phyloP scores from a whole-genome alignment of 1,284 basidiomycete species.

The Somion occarium region DNA sequence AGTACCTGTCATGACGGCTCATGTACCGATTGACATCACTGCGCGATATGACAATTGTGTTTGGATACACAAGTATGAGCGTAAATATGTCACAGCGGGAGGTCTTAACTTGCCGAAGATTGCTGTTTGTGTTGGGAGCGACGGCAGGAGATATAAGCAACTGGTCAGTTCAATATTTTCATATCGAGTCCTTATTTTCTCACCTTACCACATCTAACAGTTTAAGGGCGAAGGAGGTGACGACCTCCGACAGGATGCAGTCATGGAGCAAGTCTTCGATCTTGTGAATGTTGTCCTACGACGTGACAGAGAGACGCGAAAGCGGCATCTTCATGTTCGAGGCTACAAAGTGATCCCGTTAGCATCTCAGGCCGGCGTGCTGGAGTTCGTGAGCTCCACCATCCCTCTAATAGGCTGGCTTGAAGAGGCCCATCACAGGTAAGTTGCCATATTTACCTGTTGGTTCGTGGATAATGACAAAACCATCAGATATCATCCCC shows the following conservation, averaged over 20 bases:
- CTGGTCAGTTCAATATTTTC: constrained; percentile 50
- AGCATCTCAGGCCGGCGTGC: constrained; percentile 74
- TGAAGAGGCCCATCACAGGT: constrained; percentile 56
- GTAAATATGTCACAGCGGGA: constrained; percentile 64
- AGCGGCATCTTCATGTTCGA: constrained; percentile 71
- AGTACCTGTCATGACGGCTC: constrained; percentile 79
- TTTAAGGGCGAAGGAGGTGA: constrained; percentile 91
- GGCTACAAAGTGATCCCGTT: constrained; percentile 91
- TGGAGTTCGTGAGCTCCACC: constrained; percentile 91
- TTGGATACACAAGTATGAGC: constrained; percentile 62
- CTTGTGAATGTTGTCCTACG: constrained; percentile 80
- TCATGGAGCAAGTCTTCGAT: constrained; percentile 98
- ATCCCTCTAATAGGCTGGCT: constrained; percentile 66
- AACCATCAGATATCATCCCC: constrained; percentile 41
- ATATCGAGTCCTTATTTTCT: background rate
- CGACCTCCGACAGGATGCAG: constrained; percentile 94
- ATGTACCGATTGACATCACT: constrained; percentile 70
- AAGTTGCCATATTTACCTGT: constrained; percentile 16
- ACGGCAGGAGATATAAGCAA: constrained; percentile 74
- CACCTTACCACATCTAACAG: constrained; percentile 35
- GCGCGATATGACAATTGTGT: constrained; percentile 63
- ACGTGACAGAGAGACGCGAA: constrained; percentile 71
- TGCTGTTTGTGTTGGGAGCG: constrained; percentile 62
- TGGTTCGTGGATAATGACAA: too few species aligned
- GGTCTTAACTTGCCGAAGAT: constrained; percentile 88